Evolutionary conservation across 495 filamentous ascomycete genomes (phyloP), one percentile per base, ranked within the genome.

Genomic region (Xylaria acuta): DNA sequence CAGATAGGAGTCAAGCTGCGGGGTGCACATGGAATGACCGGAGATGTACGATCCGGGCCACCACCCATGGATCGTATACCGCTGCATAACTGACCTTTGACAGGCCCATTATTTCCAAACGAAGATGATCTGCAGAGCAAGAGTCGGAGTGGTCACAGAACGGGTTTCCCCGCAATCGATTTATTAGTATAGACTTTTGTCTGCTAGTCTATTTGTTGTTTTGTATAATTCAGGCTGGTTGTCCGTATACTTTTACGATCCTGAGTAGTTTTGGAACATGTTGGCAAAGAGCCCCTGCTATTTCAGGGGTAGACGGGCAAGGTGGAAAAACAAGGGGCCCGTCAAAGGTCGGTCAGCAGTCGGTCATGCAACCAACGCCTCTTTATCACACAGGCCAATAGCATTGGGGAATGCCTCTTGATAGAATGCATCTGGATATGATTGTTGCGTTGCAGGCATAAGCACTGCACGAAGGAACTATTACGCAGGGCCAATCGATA

Each of bases 311-410:
- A 32, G 6, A 32, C 25, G 14, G 16, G 25, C 7, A 32, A 59
- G 5, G 56, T 59, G 30, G 27, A 36, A 59, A 59, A 59, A 59
- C 54, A 32, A 30, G 54, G 30, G 30, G 53, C 22, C 53, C n/a
- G 18, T 30, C 27, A 58, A 58, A 58, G 30, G 54, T 36, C 32
- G 5, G 20, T 36, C 47, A 51, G n/a, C 6, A 51, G n/a, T 22
- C 20, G 2, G 49, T 53, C 49, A 34, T 58, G 54, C 12, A 58
- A 34, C 7, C 27, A 2, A 40, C 38, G 7, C 58, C 58, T 60
- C 34, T 60, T 22, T 60, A 60, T 60, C 58, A 38, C 32, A 38
- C 32, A 34, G 32, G 58, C 58, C 34, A 60, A 60, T 60, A 38
- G 34, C 34, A 38, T 38, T 60, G 58, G 18, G n/a, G 58, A 38